Evolutionary conservation across 2,329 filamentous ascomycete species (phyloP).

Genomic region (Xylaria arbuscula): DNA sequence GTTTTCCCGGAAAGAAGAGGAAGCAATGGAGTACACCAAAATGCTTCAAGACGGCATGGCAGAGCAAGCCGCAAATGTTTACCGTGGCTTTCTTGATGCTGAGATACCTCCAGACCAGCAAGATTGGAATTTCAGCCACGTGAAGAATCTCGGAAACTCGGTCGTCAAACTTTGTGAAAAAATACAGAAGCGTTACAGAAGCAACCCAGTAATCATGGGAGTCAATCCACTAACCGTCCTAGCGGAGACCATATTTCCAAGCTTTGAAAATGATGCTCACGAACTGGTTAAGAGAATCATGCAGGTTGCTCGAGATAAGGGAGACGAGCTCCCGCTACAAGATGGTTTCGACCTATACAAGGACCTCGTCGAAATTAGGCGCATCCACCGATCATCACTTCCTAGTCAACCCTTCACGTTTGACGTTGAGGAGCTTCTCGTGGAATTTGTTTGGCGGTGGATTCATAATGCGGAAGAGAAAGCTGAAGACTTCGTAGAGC

Average conservation of each 20-base stretch:
- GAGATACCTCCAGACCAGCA: slow-evolving; percentile 83
- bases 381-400: slow-evolving; percentile 80
- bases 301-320: slow-evolving; percentile 73
- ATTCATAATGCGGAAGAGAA: slow-evolving; percentile 82
- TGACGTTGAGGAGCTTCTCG: slow-evolving; percentile 84
- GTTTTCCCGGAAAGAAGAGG: slow-evolving; percentile 77
- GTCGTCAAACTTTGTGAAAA: slow-evolving; percentile 87
- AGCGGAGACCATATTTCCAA: slow-evolving; percentile 85
- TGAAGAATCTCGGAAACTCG: slow-evolving; percentile 87
- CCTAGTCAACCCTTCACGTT: slow-evolving; percentile 83
- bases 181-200: slow-evolving; percentile 91
- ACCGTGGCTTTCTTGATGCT: slow-evolving; percentile 80
- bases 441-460: slow-evolving; percentile 97
- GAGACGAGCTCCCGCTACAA: slow-evolving; percentile 82
- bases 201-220: slow-evolving; percentile 88
- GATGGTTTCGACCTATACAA: slow-evolving; percentile 96
- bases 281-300: slow-evolving; percentile 87
- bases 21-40: slow-evolving; percentile 76
- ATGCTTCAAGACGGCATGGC: slow-evolving; percentile 79
- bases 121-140: slow-evolving; percentile 90
- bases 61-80: slow-evolving; percentile 80
- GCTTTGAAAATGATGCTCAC: slow-evolving; percentile 88
- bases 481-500: slow-evolving; percentile 85
- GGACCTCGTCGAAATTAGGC: slow-evolving; percentile 85
- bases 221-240: slow-evolving; percentile 74